These are phyloP conservation scores for Fallopia convolvulus DNA, from an alignment of 148 eudicot genomes.

Conservation along the genomic window DNA sequence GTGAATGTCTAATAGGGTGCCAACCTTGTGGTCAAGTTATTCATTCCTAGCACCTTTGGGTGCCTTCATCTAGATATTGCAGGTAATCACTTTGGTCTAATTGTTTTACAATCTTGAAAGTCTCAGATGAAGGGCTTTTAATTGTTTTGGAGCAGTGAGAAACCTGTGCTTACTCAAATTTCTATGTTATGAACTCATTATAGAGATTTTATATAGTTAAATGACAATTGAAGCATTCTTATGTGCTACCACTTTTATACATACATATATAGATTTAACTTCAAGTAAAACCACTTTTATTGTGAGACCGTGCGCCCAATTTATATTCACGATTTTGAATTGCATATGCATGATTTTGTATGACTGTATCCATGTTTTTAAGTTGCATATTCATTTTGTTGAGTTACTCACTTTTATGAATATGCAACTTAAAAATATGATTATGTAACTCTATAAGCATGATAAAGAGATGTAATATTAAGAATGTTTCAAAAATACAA, in stretches of 20 bases:
- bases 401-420: too few species aligned
- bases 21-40: slow-evolving; percentile 57
- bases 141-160: neutral
- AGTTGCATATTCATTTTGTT: too few species aligned
- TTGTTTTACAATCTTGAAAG: neutral
- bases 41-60: slow-evolving; percentile 51
- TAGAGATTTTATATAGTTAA: neutral
- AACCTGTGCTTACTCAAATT: neutral
- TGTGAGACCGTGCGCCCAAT: too few species aligned
- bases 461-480: too few species aligned
- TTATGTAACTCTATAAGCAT: too few species aligned
- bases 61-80: slow-evolving; percentile 58
- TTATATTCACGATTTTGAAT: too few species aligned
- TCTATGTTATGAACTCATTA: neutral
- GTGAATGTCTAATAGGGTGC: slow-evolving; percentile 48
- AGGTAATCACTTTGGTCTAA: slow-evolving; percentile 30
- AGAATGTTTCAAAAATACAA: too few species aligned
- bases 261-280: too few species aligned
- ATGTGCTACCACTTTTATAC: neutral
- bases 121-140: neutral
- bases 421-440: too few species aligned
- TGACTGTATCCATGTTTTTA: too few species aligned
- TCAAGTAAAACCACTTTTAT: too few species aligned
- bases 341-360: too few species aligned
- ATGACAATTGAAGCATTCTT: neutral